These are phyloP conservation scores for Penicillium digitatum DNA, from an alignment of 2,329 filamentous ascomycete genomes.

Conservation along the genomic window DNA sequence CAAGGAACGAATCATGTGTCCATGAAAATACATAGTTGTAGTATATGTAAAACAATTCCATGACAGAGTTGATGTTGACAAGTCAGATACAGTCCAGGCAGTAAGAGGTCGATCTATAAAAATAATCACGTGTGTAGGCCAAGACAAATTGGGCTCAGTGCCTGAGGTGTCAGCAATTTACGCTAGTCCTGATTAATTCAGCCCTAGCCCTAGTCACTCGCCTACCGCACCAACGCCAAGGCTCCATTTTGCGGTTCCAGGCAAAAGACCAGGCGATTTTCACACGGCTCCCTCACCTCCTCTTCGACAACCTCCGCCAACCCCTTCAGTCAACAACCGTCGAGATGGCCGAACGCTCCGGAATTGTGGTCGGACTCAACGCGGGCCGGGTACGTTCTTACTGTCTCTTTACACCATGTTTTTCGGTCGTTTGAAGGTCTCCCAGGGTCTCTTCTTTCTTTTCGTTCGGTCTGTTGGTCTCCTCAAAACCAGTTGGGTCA, in stretches of 20 bases:
- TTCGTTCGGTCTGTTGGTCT: conserved; percentile 16
- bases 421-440: conserved; percentile 10
- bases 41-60: not conserved
- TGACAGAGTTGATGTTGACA: not conserved
- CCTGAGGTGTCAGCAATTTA: not conserved
- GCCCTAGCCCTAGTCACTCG: conserved; percentile 42
- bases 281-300: conserved; percentile 27
- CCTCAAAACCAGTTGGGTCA: conserved; percentile 17
- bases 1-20: not conserved
- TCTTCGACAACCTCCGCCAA: conserved; percentile 37
- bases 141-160: not conserved
- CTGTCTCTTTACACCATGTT: conserved; percentile 10
- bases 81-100: not conserved
- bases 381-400: conserved; percentile 60
- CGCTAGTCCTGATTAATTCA: conserved; percentile 2
- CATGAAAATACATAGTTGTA: not conserved
- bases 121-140: conserved; percentile 2
- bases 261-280: conserved; percentile 25
- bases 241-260: conserved; percentile 28
- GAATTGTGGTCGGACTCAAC: conserved; percentile 60
- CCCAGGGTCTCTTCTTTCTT: conserved; percentile 15
- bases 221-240: conserved; percentile 38
- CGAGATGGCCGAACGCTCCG: conserved; percentile 51
- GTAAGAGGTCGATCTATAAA: not conserved
- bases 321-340: conserved; percentile 36